A percentile compares a stretch with the other conserved stretches of the same genome.
Evolutionary conservation across 1,284 basidiomycete species (phyloP).

Genomic region (Boletus austroedulis): DNA sequence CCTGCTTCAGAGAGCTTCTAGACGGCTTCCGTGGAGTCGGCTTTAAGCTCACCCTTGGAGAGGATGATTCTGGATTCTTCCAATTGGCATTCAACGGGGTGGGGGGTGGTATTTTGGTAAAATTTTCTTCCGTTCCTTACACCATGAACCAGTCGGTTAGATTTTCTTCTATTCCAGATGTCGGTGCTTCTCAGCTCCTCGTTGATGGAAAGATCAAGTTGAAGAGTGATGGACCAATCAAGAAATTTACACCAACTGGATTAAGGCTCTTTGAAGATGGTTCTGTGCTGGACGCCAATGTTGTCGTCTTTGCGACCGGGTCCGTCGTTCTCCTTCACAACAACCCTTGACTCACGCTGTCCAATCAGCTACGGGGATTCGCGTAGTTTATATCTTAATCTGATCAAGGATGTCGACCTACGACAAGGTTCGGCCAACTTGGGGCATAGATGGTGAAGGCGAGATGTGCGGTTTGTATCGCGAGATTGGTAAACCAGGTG

Average conservation of each 20-base stretch:
- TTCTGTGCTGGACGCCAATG: constrained; percentile 58
- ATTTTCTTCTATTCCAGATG: constrained; percentile 39
- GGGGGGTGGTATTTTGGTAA: constrained; percentile 48
- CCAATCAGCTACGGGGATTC: constrained; percentile 37
- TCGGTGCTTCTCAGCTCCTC: constrained; percentile 63
- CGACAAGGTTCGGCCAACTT: constrained; percentile 42
- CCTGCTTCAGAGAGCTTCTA: constrained; percentile 41
- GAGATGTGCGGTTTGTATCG: constrained; percentile 52
- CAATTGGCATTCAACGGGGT: constrained; percentile 32
- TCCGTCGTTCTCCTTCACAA: constrained; percentile 21
- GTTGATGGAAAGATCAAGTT: constrained; percentile 73
- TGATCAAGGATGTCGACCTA: constrained; percentile 31
- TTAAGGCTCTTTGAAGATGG: constrained; percentile 68
- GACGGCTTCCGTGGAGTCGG: constrained; percentile 57
- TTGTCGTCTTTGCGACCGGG: constrained; percentile 63
- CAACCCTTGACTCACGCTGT: constrained; percentile 10
- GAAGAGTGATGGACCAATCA: constrained; percentile 59
- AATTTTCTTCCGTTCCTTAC: constrained; percentile 7
- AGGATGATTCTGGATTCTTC: constrained; percentile 48
- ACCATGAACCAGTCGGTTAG: neutral
- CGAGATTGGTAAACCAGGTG: constrained; percentile 48
- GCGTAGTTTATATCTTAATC: constrained; percentile 26
- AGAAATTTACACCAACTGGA: constrained; percentile 52
- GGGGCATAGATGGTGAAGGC: constrained; percentile 64
- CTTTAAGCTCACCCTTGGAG: constrained; percentile 56